Percentiles rank a stretch among this genome's conserved stretches.
These are phyloP conservation scores for Eimeria praecox DNA, from an alignment of 169 alveolate genomes.

Conservation along the genomic window DNA sequence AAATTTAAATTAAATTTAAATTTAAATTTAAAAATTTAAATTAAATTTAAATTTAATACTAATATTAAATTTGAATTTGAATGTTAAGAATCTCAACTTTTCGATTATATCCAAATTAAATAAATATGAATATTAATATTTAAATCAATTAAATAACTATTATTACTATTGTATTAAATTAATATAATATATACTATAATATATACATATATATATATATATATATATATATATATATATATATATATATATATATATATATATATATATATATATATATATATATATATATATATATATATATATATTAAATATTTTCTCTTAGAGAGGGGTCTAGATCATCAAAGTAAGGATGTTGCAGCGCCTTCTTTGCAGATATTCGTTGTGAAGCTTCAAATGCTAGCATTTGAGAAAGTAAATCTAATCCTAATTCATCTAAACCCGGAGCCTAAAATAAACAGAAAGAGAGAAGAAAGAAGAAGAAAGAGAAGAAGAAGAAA, in stretches of 20 bases:
- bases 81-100: too few species aligned
- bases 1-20: too few species aligned
- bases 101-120: too few species aligned
- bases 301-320: background rate
- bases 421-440: conserved; percentile 93
- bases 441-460: conserved; percentile 88
- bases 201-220: background rate
- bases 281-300: background rate
- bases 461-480: too few species aligned
- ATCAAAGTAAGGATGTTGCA: conserved; percentile 96
- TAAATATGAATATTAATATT: too few species aligned
- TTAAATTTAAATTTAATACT: too few species aligned
- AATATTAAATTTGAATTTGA: too few species aligned
- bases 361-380: conserved; percentile 97
- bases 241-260: too few species aligned
- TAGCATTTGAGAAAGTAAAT: conserved; percentile 94
- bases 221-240: background rate
- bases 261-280: conserved; percentile 17
- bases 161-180: background rate
- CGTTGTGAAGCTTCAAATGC: conserved; percentile 96
- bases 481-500: too few species aligned
- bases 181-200: too few species aligned
- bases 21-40: too few species aligned
- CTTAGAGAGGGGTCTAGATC: conserved; percentile 55
- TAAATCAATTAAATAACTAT: too few species aligned